Base-by-base conservation (phyloP, 345 rosid genomes). In the Eucalyptus cloeziana region DNA sequence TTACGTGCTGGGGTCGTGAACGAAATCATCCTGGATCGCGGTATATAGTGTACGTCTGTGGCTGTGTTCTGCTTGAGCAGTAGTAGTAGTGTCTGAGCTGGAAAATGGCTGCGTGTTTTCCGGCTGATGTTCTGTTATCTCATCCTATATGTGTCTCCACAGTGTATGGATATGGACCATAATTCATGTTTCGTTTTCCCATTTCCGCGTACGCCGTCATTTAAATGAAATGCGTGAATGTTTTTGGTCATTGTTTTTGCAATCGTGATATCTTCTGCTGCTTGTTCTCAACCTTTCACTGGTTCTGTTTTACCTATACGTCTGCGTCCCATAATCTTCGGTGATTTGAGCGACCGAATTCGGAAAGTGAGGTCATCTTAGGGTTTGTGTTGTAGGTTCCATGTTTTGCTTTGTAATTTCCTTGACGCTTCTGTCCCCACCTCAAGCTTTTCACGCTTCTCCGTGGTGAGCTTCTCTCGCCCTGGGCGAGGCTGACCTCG, bases 401-500 rank as follows among this genome's bases (percentile, higher is more conserved):
- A 19, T 52, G 58, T 52, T 19, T 1, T 52, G 24, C 58, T 52
- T 52, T 19, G 24, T 2, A 52, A 52, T 19, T 52, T 19, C 58
- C 58, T 52, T 0, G 24, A 52, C 24, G 58, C 58, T 7, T 52
- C 24, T 52, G 24, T 52, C 58, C 24, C 24, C 24, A 52, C 58
- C 58, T 52, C 58, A 52, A 52, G 58, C 58, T 52, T 52, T 52
- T 52, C 58, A 19, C 24, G 58, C 58, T 52, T 52, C 58, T 52
- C 0, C 0, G 58, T 52, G 24, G 58, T 52, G 58, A 19, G 56
- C 24, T 52, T 52, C 56, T 19, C 56, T 52, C 4, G 24, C 56
- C 56, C 0, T 52, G 24, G 56, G 56, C 56, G 0, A 3, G 24
- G 56, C 24, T 4, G 1, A 0, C 58, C 58, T 52, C 4, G 24